Evolutionary conservation across 2,329 filamentous ascomycete species (phyloP).

Genomic region (Knufia fluminis): DNA sequence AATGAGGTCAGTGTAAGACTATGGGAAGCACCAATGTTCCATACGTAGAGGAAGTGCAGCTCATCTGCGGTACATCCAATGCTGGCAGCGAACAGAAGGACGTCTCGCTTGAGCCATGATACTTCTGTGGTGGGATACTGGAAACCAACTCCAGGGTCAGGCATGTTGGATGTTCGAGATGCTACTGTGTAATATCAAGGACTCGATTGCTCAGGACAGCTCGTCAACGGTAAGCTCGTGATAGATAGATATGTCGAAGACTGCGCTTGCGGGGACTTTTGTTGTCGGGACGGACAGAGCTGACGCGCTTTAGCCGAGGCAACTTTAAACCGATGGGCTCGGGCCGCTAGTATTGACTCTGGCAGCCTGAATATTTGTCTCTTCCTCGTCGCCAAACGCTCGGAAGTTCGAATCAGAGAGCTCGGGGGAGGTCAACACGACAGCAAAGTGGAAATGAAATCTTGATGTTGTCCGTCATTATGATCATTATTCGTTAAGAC

Average conservation of each 20-base stretch:
- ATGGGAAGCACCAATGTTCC: too few relatives aligned
- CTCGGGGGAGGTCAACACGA: too few relatives aligned
- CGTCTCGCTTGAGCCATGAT: slow-evolving; percentile 79
- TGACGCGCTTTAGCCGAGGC: slow-evolving; percentile 1
- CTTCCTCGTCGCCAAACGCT: too few relatives aligned
- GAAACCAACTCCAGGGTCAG: slow-evolving; percentile 56
- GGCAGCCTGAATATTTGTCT: neutral
- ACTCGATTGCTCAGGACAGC: too few relatives aligned
- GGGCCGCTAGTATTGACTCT: neutral
- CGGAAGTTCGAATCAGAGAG: too few relatives aligned
- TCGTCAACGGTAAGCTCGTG: too few relatives aligned
- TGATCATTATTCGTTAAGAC: slow-evolving; percentile 8
- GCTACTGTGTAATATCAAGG: too few relatives aligned
- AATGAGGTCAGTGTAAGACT: neutral
- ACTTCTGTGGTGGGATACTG: slow-evolving; percentile 69
- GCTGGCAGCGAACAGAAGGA: slow-evolving; percentile 79
- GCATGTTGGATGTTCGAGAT: slow-evolving; percentile 29
- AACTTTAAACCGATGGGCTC: neutral
- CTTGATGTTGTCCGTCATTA: neutral
- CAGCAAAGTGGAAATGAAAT: neutral
- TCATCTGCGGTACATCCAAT: slow-evolving; percentile 80
- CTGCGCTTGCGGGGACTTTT: slow-evolving; percentile 7
- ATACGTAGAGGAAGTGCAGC: slow-evolving; percentile 83
- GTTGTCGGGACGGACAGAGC: neutral
- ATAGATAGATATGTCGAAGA: too few relatives aligned